Percentiles rank a stretch among this genome's conserved stretches.
Evolutionary conservation across 495 filamentous ascomycete species (phyloP).

Genomic region (Margaritispora aquatica): DNA sequence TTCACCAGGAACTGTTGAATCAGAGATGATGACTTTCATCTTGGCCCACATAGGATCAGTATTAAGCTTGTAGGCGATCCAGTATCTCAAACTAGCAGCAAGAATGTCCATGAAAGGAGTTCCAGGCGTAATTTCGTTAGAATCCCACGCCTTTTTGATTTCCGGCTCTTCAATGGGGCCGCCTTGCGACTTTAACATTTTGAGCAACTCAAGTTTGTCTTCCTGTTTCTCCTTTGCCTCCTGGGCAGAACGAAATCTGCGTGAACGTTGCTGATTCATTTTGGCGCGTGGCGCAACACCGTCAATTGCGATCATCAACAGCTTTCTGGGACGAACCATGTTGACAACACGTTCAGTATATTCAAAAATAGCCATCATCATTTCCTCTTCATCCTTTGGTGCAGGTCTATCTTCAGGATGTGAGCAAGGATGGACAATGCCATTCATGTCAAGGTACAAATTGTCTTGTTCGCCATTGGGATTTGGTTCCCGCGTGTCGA

Average conservation of each 20-base stretch:
- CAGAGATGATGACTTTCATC: conserved; percentile 96
- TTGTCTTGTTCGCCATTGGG: conserved; percentile 99
- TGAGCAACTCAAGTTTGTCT: conserved; percentile 79
- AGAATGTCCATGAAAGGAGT: conserved; percentile 99
- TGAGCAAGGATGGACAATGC: conserved; percentile 98
- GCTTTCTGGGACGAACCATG: conserved; percentile 92
- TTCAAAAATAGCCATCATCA: conserved; percentile 97
- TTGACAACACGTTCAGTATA: conserved; percentile 98
- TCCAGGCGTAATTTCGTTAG: conserved; percentile 95
- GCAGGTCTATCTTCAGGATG: conserved; percentile 92
- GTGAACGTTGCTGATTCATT: conserved; percentile 94
- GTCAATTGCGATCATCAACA: conserved; percentile 97
- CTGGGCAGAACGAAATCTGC: conserved; percentile 86
- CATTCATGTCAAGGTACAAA: conserved; percentile 98
- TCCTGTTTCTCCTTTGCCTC: conserved; percentile 92
- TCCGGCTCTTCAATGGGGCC: conserved; percentile 54
- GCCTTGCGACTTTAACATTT: conserved; percentile 70
- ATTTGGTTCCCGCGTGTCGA: conserved; percentile 79
- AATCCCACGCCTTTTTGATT: conserved; percentile 91
- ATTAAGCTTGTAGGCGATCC: conserved; percentile 94
- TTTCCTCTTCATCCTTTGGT: conserved; percentile 91
- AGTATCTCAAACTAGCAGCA: conserved; percentile 86
- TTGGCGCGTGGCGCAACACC: conserved; percentile 92
- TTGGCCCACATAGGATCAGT: conserved; percentile 96
- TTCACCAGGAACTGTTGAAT: conserved; percentile 95